Conservation (phyloP, 2,329 filamentous ascomycete genomes). For the Hymenoscyphus fructigenus region DNA sequence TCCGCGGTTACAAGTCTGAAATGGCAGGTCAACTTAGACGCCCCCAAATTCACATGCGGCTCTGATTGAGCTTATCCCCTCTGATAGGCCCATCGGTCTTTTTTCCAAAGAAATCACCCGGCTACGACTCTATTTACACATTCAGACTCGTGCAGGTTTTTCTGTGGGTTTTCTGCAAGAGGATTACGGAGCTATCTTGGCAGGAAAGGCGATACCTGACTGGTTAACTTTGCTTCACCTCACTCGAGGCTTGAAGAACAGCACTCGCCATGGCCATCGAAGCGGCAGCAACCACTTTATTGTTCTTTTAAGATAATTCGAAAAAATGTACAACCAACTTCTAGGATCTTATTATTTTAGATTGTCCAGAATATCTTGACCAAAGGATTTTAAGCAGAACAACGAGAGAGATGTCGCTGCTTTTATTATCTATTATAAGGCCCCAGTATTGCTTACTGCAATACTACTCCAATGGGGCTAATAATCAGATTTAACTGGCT, state of each 20-base stretch:
- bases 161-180: no score
- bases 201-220: no score
- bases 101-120: not conserved
- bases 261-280: no score
- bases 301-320: no score
- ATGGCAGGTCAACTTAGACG: not conserved
- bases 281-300: no score
- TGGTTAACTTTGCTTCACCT: no score
- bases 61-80: not conserved
- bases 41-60: not conserved
- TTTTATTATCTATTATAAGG: not conserved
- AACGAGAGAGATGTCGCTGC: not conserved
- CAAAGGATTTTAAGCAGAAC: not conserved
- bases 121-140: not conserved
- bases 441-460: not conserved
- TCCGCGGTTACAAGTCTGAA: not conserved
- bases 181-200: no score
- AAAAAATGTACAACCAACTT: no score
- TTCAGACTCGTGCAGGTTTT: not conserved
- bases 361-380: not conserved
- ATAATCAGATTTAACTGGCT: not conserved
- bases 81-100: not conserved
- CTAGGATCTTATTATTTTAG: no score
- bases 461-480: not conserved
- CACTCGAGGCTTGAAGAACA: no score